phyloP scores from a whole-genome alignment of 164 flowering plant genomes.

The Chimonanthus praecox region DNA sequence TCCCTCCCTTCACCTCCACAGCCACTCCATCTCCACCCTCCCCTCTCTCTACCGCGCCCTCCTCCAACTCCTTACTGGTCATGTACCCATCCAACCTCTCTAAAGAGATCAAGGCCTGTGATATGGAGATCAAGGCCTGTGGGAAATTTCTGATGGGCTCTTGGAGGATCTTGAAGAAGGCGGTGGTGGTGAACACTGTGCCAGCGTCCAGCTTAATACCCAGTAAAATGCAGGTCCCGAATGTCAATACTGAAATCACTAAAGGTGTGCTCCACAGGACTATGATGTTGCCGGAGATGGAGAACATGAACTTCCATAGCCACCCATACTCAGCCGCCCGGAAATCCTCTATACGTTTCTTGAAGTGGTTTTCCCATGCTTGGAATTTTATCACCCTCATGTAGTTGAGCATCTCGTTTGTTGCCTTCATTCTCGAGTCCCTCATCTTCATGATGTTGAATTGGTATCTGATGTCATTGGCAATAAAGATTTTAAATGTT shows the following conservation, averaged over 20 bases:
- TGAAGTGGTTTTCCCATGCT: conserved; percentile 93
- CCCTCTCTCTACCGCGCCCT: conserved; percentile 55
- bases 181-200: conserved; percentile 64
- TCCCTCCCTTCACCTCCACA: conserved; percentile 64
- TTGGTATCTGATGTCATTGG: conserved; percentile 17
- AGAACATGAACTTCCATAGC: conserved; percentile 71
- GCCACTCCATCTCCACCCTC: conserved; percentile 43
- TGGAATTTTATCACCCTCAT: conserved; percentile 96
- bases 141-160: conserved; percentile 90
- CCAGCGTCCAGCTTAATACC: conserved; percentile 10
- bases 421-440: conserved; percentile 83
- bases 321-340: conserved; percentile 67
- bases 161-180: conserved; percentile 74
- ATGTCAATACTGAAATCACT: conserved; percentile 51
- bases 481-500: no score
- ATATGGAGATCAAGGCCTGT: conserved; percentile 71
- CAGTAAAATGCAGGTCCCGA: conserved; percentile 14
- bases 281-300: conserved; percentile 52
- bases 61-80: conserved; percentile 64
- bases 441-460: conserved; percentile 60
- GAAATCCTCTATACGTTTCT: conserved; percentile 47
- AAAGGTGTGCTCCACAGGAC: conserved; percentile 82
- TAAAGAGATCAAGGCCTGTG: conserved; percentile 84
- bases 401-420: conserved; percentile 82
- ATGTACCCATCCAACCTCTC: conserved; percentile 63